phyloP scores from a whole-genome alignment of 805 yeast genomes.

The Saturnispora besseyi region DNA sequence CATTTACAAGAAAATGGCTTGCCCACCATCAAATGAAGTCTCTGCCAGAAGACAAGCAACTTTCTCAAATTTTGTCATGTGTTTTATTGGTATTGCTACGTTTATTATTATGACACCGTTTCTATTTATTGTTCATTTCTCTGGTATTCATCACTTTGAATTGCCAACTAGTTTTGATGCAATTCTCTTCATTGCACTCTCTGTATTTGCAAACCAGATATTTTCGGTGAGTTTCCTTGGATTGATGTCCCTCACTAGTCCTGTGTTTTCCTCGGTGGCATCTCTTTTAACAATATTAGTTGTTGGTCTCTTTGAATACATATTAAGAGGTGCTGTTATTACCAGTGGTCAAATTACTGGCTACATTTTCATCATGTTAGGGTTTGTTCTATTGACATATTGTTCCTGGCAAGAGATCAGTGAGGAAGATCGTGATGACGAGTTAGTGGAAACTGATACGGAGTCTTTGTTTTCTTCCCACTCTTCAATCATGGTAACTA shows the following conservation, averaged over 20 bases:
- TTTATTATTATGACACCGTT: slow-evolving; percentile 39
- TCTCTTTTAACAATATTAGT: slow-evolving; percentile 63
- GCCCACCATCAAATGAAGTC: slow-evolving; percentile 62
- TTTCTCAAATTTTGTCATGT: slow-evolving; percentile 71
- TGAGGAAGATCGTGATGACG: slow-evolving; percentile 31
- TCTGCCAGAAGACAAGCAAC: slow-evolving; percentile 62
- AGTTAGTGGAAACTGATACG: slow-evolving; percentile 26
- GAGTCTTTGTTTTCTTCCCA: slow-evolving; percentile 12
- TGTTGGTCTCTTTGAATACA: slow-evolving; percentile 72
- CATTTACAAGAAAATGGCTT: slow-evolving; percentile 61
- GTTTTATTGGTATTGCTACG: slow-evolving; percentile 54
- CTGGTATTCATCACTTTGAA: slow-evolving; percentile 50
- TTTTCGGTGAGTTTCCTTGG: slow-evolving; percentile 68
- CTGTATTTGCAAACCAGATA: slow-evolving; percentile 52
- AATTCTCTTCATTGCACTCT: slow-evolving; percentile 40
- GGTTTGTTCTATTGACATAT: slow-evolving; percentile 56
- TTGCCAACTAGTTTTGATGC: slow-evolving; percentile 34
- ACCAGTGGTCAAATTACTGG: slow-evolving; percentile 55
- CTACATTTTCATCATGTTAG: slow-evolving; percentile 57
- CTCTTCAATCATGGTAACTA: background rate
- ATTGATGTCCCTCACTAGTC: slow-evolving; percentile 75
- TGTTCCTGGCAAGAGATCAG: slow-evolving; percentile 59
- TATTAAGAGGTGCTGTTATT: slow-evolving; percentile 50
- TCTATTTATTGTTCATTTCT: slow-evolving; percentile 40
- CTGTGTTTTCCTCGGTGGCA: slow-evolving; percentile 63